Conservation (phyloP, 1,139 yeast genomes). For the Candida frijolesensis region DNA sequence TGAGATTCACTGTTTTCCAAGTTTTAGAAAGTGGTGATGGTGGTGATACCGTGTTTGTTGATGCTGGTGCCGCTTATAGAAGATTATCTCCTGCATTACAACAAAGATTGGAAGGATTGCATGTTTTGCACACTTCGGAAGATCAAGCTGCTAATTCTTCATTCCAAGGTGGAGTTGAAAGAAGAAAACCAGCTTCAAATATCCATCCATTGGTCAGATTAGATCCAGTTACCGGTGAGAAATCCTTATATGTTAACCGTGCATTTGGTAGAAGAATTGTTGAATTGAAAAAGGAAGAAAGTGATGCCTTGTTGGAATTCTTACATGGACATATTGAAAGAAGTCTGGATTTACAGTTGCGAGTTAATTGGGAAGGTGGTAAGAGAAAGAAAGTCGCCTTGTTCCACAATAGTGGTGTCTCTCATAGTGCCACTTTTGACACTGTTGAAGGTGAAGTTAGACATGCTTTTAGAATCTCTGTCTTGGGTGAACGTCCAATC, state of each 20-base stretch:
- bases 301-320: constrained; percentile 51
- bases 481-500: constrained; percentile 52
- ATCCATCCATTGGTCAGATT: constrained; percentile 59
- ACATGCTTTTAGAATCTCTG: constrained; percentile 48
- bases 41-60: constrained; percentile 38
- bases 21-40: constrained; percentile 37
- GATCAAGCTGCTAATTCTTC: constrained; percentile 62
- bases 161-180: constrained; percentile 42
- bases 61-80: constrained; percentile 33
- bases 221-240: constrained; percentile 59
- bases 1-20: constrained; percentile 33
- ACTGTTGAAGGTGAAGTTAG: constrained; percentile 37
- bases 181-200: constrained; percentile 45
- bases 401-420: constrained; percentile 49
- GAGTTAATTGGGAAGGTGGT: constrained; percentile 54
- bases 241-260: constrained; percentile 53
- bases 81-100: constrained; percentile 33
- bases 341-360: constrained; percentile 55
- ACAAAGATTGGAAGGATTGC: constrained; percentile 29
- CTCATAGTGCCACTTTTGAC: constrained; percentile 46
- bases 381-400: constrained; percentile 53
- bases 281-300: constrained; percentile 59
- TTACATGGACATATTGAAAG: constrained; percentile 49
- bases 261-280: constrained; percentile 58
- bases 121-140: constrained; percentile 63